Evolutionary conservation across 202 grass and related monocot genomes (phyloP), one percentile per base, ranked within the genome.

Genomic region (Brachypodium distachyon): DNA sequence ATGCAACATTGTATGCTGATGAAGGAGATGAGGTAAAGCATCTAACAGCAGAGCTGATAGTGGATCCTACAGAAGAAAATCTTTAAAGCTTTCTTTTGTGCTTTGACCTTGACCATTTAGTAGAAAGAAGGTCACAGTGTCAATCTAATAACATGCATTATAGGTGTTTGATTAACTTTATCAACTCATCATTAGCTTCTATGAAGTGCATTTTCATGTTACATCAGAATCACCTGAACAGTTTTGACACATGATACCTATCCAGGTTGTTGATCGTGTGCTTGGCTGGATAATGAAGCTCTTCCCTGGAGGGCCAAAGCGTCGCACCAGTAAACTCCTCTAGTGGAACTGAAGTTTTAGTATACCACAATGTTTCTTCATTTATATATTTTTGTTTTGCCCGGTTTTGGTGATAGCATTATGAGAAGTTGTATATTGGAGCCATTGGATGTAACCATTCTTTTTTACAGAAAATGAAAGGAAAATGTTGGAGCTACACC

Each of bases 261-360:
- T 78, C 4, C 78, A 94, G 96, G 96, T 96, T 13, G 96, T 99
- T 1, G 96, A 93, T 67, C 81, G 92, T 67, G 92, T 96, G 75
- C 81, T 99, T 74, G 92, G 90, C 76, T 99, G 96, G 96, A 93
- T 99, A 87, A 96, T 96, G 83, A 99, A 93, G 78, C 96, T 99
- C 60, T 99, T 99, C 77, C 96, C 96, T 47, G 87, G 90, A 53
- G 92, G 96, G 9, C 90, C 87, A 33, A 99, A 93, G 78, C 96
- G 92, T 58, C 92, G 90, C 25, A 91, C 92, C 62, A 99, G 87
- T 81, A 99, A 99, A 81, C 90, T 99, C 84, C 55, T 96, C 48
- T 99, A 83, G 91, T 72, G 21, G 71, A 76, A 84, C 74, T 76
- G 71, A 62, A 89, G 61, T 50, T 77, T 14, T 81, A 77, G 66